Percentiles rank a stretch among this genome's conserved stretches.
Evolutionary conservation across 2,329 filamentous ascomycete species (phyloP).

Genomic region (Colletotrichum navitas): DNA sequence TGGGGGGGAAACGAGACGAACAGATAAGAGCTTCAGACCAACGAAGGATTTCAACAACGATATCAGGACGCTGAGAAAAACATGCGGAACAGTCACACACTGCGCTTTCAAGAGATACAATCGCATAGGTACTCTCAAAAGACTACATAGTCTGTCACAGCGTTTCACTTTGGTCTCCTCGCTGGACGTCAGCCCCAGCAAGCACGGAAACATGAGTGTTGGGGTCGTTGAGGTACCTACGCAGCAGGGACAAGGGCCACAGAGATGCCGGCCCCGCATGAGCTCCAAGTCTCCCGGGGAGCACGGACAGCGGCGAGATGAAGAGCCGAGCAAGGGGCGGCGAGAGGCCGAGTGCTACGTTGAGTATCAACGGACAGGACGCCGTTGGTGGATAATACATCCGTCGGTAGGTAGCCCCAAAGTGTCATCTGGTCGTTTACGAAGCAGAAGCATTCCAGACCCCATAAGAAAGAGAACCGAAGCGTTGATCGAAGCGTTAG

Average conservation of each 20-base stretch:
- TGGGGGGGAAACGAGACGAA: constrained; percentile 22
- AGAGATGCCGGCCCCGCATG: constrained; percentile 34
- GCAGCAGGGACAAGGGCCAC: constrained; percentile 37
- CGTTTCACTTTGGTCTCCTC: not conserved
- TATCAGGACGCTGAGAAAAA: not conserved
- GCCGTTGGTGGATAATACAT: constrained; percentile 10
- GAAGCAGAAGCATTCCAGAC: not conserved
- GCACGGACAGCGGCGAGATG: constrained; percentile 37
- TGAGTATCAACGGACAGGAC: not conserved
- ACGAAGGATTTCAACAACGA: not conserved
- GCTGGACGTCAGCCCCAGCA: constrained; percentile 15
- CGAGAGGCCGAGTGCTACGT: constrained; percentile 35
- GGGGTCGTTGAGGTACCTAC: not conserved
- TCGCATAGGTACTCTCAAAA: not conserved
- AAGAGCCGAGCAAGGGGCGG: constrained; percentile 33
- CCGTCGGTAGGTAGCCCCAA: not conserved
- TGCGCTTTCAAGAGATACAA: too few relatives aligned
- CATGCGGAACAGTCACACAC: not conserved
- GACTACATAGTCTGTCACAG: not conserved
- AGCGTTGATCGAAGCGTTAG: not conserved
- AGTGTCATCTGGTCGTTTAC: not conserved
- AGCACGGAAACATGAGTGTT: constrained; percentile 4
- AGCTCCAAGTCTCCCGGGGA: constrained; percentile 30
- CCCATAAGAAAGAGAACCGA: not conserved
- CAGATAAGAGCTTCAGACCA: constrained; percentile 10